Evolutionary conservation across 1,139 yeast genomes (phyloP).

Genomic region (Yamadazyma spencermartinsiae): DNA sequence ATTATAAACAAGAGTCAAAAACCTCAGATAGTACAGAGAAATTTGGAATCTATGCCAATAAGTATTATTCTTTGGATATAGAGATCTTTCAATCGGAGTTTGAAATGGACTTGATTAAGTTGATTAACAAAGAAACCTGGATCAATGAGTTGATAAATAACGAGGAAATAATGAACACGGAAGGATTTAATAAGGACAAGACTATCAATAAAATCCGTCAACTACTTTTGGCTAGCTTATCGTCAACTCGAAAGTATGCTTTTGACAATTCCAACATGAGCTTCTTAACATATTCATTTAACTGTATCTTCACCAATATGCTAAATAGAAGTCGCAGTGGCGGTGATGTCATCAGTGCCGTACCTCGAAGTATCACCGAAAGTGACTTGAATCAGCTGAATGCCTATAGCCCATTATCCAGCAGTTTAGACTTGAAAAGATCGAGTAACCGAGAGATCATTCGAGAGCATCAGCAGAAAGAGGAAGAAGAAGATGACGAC

Average conservation of each 20-base stretch:
- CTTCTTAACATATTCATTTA: neutral
- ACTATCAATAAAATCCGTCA: conserved; percentile 6
- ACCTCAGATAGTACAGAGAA: conserved; percentile 30
- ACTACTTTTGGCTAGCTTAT: neutral
- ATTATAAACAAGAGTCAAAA: conserved; percentile 16
- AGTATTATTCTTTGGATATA: conserved; percentile 70
- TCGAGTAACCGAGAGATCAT: neutral
- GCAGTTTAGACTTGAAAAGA: no score
- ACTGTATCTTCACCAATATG: neutral
- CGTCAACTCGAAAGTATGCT: neutral
- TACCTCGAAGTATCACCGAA: neutral
- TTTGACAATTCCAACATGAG: neutral
- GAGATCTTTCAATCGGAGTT: conserved; percentile 57
- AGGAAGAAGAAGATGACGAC: conserved; percentile 8
- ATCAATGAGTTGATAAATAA: conserved; percentile 23
- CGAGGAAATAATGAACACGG: conserved; percentile 9
- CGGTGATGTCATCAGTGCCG: neutral
- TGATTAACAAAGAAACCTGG: conserved; percentile 55
- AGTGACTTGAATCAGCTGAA: neutral
- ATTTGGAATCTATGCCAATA: conserved; percentile 69
- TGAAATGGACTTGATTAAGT: conserved; percentile 51
- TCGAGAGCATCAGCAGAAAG: conserved; percentile 1
- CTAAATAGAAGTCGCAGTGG: neutral
- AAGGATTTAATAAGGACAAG: conserved; percentile 4
- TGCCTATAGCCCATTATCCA: no score